These are phyloP conservation scores for Malassezia restricta DNA, from an alignment of 1,284 basidiomycete genomes.

Conservation along the genomic window DNA sequence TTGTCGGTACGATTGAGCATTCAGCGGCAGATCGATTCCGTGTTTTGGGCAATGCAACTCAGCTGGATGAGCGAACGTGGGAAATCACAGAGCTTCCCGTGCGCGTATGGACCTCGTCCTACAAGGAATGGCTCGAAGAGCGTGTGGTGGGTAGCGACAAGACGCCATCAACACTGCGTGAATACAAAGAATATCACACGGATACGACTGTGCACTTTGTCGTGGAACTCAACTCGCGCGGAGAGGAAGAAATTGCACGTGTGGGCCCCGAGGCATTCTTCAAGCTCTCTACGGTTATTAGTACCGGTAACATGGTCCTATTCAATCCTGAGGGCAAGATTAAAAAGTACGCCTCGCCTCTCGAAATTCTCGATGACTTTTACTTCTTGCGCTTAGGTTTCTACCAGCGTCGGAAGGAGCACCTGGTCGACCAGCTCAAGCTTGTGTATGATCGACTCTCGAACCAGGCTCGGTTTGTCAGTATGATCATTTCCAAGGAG, in stretches of 20 bases:
- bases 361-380: conserved; percentile 88
- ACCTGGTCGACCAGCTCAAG: conserved; percentile 73
- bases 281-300: conserved; percentile 71
- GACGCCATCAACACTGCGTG: conserved; percentile 53
- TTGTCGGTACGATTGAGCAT: conserved; percentile 68
- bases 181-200: conserved; percentile 54
- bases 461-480: conserved; percentile 92
- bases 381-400: conserved; percentile 76
- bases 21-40: conserved; percentile 76
- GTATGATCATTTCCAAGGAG: conserved; percentile 84
- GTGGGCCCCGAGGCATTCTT: conserved; percentile 84
- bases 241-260: conserved; percentile 71
- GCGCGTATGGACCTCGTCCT: conserved; percentile 83
- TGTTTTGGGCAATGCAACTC: conserved; percentile 61
- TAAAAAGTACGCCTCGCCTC: conserved; percentile 77
- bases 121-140: conserved; percentile 77
- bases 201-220: conserved; percentile 84
- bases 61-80: conserved; percentile 73
- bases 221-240: conserved; percentile 66
- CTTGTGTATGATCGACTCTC: conserved; percentile 68
- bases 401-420: conserved; percentile 70
- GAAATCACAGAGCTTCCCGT: conserved; percentile 94
- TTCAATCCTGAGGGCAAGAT: conserved; percentile 95
- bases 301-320: conserved; percentile 93
- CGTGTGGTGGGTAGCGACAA: conserved; percentile 55